phyloP scores from a whole-genome alignment of 495 filamentous ascomycete genomes.

The Talaromyces wortmannii region DNA sequence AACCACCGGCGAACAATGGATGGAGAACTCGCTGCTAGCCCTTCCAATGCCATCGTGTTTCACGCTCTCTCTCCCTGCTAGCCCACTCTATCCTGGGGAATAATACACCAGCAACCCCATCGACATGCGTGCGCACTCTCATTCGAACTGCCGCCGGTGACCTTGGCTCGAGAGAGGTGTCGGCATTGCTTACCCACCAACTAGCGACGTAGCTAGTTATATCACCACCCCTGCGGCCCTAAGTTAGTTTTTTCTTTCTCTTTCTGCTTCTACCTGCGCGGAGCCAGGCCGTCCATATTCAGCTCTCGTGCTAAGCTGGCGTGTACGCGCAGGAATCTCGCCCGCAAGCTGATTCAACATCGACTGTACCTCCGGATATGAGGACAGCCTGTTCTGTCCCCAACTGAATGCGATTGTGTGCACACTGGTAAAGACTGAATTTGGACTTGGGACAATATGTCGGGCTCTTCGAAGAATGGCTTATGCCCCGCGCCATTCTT shows the following conservation, averaged over 20 bases:
- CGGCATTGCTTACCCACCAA: not conserved
- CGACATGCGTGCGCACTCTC: not conserved
- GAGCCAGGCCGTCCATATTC: not conserved
- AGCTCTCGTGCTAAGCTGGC: not conserved
- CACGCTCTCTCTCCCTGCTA: not conserved
- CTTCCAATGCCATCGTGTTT: not conserved
- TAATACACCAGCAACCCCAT: not conserved
- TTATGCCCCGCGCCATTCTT: constrained; percentile 60
- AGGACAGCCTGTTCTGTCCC: not conserved
- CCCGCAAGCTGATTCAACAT: too few species aligned
- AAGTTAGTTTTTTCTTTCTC: not conserved
- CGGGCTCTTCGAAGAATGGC: constrained; percentile 21
- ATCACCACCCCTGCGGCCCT: not conserved
- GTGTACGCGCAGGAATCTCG: not conserved
- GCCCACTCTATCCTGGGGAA: not conserved
- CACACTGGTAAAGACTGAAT: not conserved
- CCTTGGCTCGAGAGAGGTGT: too few species aligned
- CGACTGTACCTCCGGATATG: not conserved
- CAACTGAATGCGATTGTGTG: not conserved
- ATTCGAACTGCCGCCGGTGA: not conserved
- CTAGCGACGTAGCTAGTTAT: not conserved
- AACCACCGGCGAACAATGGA: not conserved
- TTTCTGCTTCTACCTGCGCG: not conserved
- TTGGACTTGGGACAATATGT: constrained; percentile 2
- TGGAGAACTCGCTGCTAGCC: not conserved